Conservation (phyloP, 495 filamentous ascomycete genomes). For the Friedmanniomyces simplex region DNA sequence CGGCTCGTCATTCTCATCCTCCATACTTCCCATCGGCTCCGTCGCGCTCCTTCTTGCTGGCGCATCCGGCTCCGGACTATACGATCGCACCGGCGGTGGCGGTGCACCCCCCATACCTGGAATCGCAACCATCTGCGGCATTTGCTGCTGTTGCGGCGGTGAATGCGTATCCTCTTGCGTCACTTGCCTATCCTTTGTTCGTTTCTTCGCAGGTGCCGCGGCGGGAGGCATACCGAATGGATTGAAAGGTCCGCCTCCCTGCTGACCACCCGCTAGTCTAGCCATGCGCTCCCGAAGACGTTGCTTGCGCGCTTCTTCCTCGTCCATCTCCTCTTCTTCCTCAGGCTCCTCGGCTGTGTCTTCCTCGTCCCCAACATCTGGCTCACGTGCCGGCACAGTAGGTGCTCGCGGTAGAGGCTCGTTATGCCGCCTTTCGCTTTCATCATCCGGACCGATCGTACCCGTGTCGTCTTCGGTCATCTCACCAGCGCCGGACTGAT, state of each 20-base stretch:
- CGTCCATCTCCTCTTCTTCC: constrained; percentile 84
- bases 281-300: constrained; percentile 92
- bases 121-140: constrained; percentile 50
- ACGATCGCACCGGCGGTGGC: constrained; percentile 39
- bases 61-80: constrained; percentile 29
- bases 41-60: background rate
- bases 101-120: constrained; percentile 50
- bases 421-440: constrained; percentile 48
- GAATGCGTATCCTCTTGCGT: constrained; percentile 36
- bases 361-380: constrained; percentile 32
- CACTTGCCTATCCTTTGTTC: constrained; percentile 30
- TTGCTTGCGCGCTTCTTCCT: constrained; percentile 74
- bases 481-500: constrained; percentile 78
- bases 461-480: constrained; percentile 72
- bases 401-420: constrained; percentile 9
- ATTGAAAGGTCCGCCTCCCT: constrained; percentile 50
- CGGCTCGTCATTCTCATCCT: constrained; percentile 23
- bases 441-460: constrained; percentile 58
- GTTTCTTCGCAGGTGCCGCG: constrained; percentile 55
- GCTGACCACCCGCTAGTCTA: constrained; percentile 93
- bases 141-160: constrained; percentile 43
- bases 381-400: constrained; percentile 19
- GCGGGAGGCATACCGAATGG: constrained; percentile 65
- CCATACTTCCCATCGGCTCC: constrained; percentile 10
- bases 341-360: constrained; percentile 44